Evolutionary conservation across 495 filamentous ascomycete species (phyloP).

Genomic region (Usnea hakonensis): DNA sequence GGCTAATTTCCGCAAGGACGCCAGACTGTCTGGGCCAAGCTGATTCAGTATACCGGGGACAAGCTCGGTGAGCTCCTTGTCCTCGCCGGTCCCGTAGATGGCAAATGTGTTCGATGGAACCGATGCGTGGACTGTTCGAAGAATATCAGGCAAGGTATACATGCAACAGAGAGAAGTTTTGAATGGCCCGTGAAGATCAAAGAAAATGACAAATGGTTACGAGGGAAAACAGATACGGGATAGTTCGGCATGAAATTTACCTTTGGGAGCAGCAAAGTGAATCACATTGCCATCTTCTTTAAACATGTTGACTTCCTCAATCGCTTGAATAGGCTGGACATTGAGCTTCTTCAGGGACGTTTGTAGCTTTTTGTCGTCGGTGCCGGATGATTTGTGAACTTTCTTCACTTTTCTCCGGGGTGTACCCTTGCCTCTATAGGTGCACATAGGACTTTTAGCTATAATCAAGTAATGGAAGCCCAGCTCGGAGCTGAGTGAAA

Average conservation of each 20-base stretch:
- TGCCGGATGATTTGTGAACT: conserved; percentile 79
- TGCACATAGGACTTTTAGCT: neutral
- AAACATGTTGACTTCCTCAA: conserved; percentile 99
- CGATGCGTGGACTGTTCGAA: conserved; percentile 77
- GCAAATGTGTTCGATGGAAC: conserved; percentile 97
- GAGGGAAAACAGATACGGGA: conserved; percentile 6
- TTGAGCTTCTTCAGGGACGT: conserved; percentile 89
- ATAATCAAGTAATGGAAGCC: neutral
- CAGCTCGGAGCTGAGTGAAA: no score
- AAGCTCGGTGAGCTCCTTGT: conserved; percentile 99
- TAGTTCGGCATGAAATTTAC: conserved; percentile 42
- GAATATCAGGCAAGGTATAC: neutral
- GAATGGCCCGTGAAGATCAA: neutral
- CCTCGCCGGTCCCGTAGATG: conserved; percentile 97
- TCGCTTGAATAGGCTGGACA: conserved; percentile 94
- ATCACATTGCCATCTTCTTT: conserved; percentile 99
- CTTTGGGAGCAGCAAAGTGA: conserved; percentile 95
- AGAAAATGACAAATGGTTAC: neutral
- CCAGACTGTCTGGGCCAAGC: conserved; percentile 95
- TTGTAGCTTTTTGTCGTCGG: conserved; percentile 99
- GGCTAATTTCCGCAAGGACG: conserved; percentile 92
- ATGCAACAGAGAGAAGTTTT: neutral
- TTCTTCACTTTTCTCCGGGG: conserved; percentile 98
- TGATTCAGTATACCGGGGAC: conserved; percentile 99
- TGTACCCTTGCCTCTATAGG: conserved; percentile 86